phyloP scores from a whole-genome alignment of 2,329 filamentous ascomycete genomes.

The Elsinoe necatrix region DNA sequence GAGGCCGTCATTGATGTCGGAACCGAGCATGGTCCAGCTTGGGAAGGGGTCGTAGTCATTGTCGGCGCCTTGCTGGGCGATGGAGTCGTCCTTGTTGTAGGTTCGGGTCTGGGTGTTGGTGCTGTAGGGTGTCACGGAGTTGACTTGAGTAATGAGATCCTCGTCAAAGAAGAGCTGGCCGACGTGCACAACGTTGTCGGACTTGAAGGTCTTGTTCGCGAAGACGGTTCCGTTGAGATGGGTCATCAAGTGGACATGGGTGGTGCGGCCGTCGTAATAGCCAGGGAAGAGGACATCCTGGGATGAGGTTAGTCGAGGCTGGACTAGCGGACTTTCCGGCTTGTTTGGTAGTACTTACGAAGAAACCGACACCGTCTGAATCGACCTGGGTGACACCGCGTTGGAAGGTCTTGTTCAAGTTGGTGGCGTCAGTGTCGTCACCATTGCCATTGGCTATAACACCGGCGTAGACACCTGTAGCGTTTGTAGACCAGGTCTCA shows the following conservation, averaged over 20 bases:
- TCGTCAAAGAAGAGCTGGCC: conserved; percentile 60
- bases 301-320: background rate
- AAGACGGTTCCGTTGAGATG: conserved; percentile 34
- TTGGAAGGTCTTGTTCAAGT: conserved; percentile 22
- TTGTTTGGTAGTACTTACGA: conserved; percentile 11
- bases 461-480: conserved; percentile 40
- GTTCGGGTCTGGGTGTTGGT: conserved; percentile 38
- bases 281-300: conserved; percentile 37
- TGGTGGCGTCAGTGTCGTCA: conserved; percentile 25
- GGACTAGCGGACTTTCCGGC: background rate
- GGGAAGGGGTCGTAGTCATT: conserved; percentile 50
- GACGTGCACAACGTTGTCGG: conserved; percentile 48
- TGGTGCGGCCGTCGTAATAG: conserved; percentile 36
- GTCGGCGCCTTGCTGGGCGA: conserved; percentile 43
- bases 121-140: conserved; percentile 39
- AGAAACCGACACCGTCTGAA: conserved; percentile 21
- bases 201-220: conserved; percentile 45
- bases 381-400: conserved; percentile 16
- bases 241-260: conserved; percentile 35
- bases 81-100: conserved; percentile 43
- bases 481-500: conserved; percentile 41
- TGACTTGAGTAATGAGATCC: conserved; percentile 45
- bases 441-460: conserved; percentile 32
- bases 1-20: conserved; percentile 44
- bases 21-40: conserved; percentile 50